Evolutionary conservation across 345 rosid species (phyloP).

Genomic region (Salix exigua): DNA sequence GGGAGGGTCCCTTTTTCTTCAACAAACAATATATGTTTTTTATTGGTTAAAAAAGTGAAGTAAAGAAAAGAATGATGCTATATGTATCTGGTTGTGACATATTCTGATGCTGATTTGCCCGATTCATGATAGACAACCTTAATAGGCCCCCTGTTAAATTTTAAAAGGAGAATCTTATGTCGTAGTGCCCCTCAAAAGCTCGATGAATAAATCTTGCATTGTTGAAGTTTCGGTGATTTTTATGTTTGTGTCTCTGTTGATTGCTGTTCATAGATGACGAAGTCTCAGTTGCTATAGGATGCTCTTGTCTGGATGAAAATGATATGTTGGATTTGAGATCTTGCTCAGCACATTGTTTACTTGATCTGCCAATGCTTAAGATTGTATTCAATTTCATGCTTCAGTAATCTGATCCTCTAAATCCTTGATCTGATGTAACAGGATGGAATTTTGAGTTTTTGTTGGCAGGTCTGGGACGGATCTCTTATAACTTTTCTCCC

Average conservation of each 20-base stretch:
- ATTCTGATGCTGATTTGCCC: not conserved
- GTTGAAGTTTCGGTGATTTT: not conserved
- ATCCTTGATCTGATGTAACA: slow-evolving; percentile 15
- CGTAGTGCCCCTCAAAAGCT: not conserved
- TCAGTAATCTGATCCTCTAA: not conserved
- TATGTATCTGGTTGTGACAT: not conserved
- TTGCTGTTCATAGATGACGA: not conserved
- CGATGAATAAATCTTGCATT: slow-evolving; percentile 5
- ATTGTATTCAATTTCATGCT: not conserved
- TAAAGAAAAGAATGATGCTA: not conserved
- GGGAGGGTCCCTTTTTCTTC: slow-evolving; percentile 5
- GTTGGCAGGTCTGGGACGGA: not conserved
- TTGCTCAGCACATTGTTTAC: not conserved
- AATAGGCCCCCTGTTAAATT: not conserved
- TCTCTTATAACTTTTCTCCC: not conserved
- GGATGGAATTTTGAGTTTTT: not conserved
- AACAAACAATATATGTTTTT: not conserved
- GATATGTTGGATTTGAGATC: not conserved
- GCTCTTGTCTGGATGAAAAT: not conserved
- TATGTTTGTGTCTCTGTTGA: slow-evolving; percentile 8
- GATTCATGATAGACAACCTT: not conserved
- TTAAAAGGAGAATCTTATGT: not conserved
- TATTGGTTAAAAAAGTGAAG: no score
- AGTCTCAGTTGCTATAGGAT: not conserved
- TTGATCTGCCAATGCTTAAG: slow-evolving; percentile 1